A percentile compares a stretch with the other conserved stretches of the same genome.
phyloP scores from a whole-genome alignment of 306 rosid genomes.

The Rubus parviflorus region DNA sequence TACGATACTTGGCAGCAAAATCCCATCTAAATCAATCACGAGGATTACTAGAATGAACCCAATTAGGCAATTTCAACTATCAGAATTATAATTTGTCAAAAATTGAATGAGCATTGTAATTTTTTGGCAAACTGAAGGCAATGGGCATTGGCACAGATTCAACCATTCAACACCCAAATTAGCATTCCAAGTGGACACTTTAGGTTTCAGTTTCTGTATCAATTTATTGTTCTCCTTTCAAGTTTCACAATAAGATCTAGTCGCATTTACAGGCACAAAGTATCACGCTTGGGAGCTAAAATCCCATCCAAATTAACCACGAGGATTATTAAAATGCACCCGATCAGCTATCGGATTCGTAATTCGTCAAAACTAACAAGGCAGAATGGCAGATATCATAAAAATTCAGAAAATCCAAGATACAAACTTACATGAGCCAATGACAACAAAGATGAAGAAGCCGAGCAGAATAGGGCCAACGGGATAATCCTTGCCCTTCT shows the following conservation, averaged over 20 bases:
- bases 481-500: conserved; percentile 89
- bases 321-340: background rate
- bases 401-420: too few species aligned
- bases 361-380: background rate
- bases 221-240: background rate
- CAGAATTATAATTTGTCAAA: background rate
- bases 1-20: background rate
- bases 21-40: background rate
- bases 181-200: background rate
- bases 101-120: too few species aligned
- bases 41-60: background rate
- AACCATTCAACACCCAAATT: too few species aligned
- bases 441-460: conserved; percentile 92
- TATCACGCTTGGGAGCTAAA: background rate
- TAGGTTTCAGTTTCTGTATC: background rate
- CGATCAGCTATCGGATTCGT: background rate
- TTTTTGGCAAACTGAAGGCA: too few species aligned
- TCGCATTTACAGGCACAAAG: background rate
- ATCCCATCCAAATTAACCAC: background rate
- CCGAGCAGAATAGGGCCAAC: conserved; percentile 91
- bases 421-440: conserved; percentile 80
- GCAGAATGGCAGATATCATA: too few species aligned
- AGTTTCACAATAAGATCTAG: background rate
- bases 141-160: background rate
- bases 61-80: background rate